These are phyloP conservation scores for Nakazawaea ambrosiae DNA, from an alignment of 805 yeast genomes.

Conservation along the genomic window DNA sequence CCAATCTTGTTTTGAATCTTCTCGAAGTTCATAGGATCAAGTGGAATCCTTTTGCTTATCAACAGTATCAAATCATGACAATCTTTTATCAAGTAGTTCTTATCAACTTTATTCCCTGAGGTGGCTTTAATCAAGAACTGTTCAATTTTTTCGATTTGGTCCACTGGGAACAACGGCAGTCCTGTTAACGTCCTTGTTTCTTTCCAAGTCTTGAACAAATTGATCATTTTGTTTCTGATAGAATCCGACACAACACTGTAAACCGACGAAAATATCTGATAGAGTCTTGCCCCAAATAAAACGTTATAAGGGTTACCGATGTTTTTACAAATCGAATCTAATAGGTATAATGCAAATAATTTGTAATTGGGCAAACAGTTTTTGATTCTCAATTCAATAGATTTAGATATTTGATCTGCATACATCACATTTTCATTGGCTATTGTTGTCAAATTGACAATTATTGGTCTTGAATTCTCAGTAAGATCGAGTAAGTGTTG, in stretches of 20 bases:
- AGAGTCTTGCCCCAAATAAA: constrained; percentile 63
- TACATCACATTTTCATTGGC: constrained; percentile 79
- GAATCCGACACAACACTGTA: constrained; percentile 74
- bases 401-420: constrained; percentile 72
- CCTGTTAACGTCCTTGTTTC: constrained; percentile 54
- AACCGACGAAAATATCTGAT: constrained; percentile 63
- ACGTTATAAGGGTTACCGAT: constrained; percentile 88
- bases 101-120: constrained; percentile 24
- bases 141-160: constrained; percentile 67
- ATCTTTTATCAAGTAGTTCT: constrained; percentile 19
- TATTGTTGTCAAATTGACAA: constrained; percentile 72
- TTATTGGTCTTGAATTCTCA: constrained; percentile 85
- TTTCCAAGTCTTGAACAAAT: constrained; percentile 86
- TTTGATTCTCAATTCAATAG: constrained; percentile 66
- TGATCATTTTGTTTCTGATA: constrained; percentile 66
- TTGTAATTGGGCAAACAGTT: constrained; percentile 80
- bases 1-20: constrained; percentile 36
- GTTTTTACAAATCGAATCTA: constrained; percentile 89
- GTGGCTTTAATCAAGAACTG: constrained; percentile 60
- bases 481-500: constrained; percentile 71
- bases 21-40: constrained; percentile 26
- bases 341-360: constrained; percentile 71
- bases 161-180: constrained; percentile 63
- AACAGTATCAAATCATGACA: constrained; percentile 32
- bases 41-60: constrained; percentile 31